Conservation (phyloP, 768 basidiomycete genomes). For the Xanthoconium purpureum region DNA sequence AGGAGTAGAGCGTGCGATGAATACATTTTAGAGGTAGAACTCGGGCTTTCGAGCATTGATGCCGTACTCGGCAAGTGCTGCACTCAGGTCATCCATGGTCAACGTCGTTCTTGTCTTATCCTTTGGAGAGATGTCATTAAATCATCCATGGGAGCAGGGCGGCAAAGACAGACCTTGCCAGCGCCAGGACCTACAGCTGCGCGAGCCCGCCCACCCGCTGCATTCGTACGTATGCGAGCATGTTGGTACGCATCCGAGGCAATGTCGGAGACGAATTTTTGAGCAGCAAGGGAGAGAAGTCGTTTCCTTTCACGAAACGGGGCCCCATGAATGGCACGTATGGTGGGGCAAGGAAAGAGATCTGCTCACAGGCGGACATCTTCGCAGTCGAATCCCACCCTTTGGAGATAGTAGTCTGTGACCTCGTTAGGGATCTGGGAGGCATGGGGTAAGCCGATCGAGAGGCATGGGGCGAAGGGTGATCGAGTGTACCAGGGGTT, state of each 20-base stretch:
- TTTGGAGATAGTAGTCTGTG: conserved; percentile 94
- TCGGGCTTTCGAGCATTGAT: conserved; percentile 93
- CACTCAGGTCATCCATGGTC: conserved; percentile 95
- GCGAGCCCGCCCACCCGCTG: conserved; percentile 67
- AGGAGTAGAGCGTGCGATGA: neutral
- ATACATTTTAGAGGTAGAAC: conserved; percentile 66
- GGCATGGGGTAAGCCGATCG: neutral
- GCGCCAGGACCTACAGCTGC: conserved; percentile 57
- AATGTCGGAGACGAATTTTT: conserved; percentile 97
- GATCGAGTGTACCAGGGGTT: conserved; percentile 72
- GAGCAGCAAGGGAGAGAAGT: conserved; percentile 89
- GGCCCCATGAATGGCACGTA: neutral
- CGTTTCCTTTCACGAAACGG: conserved; percentile 69
- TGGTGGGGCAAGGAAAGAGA: neutral
- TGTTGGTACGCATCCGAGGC: conserved; percentile 97
- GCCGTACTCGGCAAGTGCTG: conserved; percentile 93
- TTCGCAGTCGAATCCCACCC: conserved; percentile 93
- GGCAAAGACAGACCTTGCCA: conserved; percentile 51
- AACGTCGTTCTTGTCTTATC: conserved; percentile 91
- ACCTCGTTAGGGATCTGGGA: conserved; percentile 93
- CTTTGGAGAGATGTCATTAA: conserved; percentile 35
- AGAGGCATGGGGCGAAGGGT: neutral
- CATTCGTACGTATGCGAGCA: conserved; percentile 92
- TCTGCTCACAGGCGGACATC: conserved; percentile 81
- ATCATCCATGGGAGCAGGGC: conserved; percentile 1